Evolutionary conservation across 164 flowering plant genomes (phyloP).

Genomic region (Houttuynia cordata): DNA sequence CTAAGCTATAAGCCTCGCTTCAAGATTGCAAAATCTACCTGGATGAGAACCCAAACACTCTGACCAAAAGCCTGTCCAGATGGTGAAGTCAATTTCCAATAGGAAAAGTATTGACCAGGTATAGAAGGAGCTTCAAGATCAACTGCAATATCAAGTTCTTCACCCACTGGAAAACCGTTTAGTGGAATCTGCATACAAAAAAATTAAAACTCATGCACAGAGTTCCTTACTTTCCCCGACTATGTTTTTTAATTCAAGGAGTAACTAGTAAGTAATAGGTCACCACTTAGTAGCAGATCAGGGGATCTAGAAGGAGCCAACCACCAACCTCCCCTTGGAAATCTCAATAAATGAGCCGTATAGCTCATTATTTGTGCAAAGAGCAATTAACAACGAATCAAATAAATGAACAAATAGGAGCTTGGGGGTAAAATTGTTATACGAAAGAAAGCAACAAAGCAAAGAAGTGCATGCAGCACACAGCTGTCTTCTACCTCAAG

Average conservation of each 20-base stretch:
- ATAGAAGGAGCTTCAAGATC: conserved; percentile 60
- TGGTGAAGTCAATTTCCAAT: conserved; percentile 75
- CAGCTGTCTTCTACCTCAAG: conserved; percentile 30
- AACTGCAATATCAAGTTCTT: conserved; percentile 62
- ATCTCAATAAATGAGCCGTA: too few species aligned
- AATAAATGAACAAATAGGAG: too few species aligned
- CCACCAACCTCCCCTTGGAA: too few species aligned
- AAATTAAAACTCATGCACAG: not conserved
- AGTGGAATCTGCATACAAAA: conserved; percentile 35
- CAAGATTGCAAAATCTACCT: conserved; percentile 1
- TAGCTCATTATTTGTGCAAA: too few species aligned
- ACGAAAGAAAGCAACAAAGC: not conserved
- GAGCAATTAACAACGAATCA: not conserved
- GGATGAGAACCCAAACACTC: conserved; percentile 83
- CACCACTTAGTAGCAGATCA: too few species aligned
- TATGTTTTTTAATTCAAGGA: too few species aligned
- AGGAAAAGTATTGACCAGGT: conserved; percentile 73
- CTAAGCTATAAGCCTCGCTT: not conserved
- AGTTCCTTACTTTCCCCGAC: too few species aligned
- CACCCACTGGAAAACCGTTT: conserved; percentile 29
- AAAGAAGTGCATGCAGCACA: not conserved
- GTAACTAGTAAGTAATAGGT: too few species aligned
- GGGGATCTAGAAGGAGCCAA: too few species aligned
- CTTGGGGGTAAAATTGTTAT: not conserved
- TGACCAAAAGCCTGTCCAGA: conserved; percentile 71